Evolutionary conservation across 441 rosid genomes (phyloP).

Genomic region (Cnidoscolus chayamansa): DNA sequence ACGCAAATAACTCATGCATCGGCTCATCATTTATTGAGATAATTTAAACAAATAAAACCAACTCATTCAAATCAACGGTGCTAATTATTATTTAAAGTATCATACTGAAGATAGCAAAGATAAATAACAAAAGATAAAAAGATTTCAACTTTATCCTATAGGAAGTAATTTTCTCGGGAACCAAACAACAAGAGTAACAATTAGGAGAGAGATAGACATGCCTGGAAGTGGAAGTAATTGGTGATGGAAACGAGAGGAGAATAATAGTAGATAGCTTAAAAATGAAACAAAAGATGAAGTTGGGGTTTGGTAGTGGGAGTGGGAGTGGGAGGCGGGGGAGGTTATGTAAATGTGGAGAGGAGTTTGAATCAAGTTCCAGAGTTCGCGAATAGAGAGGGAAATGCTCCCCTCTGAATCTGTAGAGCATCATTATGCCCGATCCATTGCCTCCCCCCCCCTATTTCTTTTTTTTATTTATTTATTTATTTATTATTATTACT

Average conservation of each 20-base stretch:
- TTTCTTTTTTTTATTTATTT: too few relatives aligned
- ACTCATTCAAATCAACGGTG: neutral
- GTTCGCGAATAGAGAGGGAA: neutral
- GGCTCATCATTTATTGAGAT: slow-evolving; percentile 3
- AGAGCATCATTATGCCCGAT: slow-evolving; percentile 7
- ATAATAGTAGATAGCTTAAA: neutral
- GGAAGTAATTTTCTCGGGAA: neutral
- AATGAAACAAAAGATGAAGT: too few relatives aligned
- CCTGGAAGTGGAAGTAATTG: slow-evolving; percentile 2
- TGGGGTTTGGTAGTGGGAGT: too few relatives aligned
- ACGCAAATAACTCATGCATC: slow-evolving; percentile 18
- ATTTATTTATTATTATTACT: too few relatives aligned
- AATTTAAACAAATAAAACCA: neutral
- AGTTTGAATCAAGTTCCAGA: neutral
- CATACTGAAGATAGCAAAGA: neutral
- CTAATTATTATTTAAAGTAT: neutral
- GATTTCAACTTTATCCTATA: neutral
- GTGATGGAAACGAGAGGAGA: neutral
- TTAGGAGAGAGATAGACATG: slow-evolving; percentile 1
- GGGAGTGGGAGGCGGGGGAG: neutral
- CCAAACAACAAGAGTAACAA: neutral
- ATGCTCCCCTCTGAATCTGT: neutral
- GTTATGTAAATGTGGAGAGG: neutral
- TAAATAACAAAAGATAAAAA: neutral
- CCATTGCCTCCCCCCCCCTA: too few relatives aligned